Base-by-base conservation (phyloP, 371 early-diverging fungal species). In the Dichotomocladium elegans region DNA sequence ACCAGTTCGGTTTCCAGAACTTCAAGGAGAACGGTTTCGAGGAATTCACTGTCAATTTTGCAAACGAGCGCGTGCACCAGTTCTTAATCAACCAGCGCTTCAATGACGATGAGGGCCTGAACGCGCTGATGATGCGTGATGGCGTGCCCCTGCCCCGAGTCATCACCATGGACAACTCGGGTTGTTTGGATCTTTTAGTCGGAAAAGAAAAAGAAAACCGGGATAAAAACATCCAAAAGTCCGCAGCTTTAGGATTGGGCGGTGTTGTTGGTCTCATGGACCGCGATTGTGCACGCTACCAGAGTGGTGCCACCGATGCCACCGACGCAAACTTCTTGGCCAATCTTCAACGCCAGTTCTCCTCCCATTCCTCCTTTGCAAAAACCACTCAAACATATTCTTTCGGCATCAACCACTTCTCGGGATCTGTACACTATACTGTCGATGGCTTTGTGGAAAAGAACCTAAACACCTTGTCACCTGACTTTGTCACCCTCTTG, bases 401-500 rank as follows among this genome's bases (percentile, higher is more conserved):
- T 28, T 91, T 93, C 62, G 84, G 84, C 30, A 80, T 93, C 57
- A 82, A 85, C 46, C 94, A 93, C 65, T 92, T 77, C 67, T 74
- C 80, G 33, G 82, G 85, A 14, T 77, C 79, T 8, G 90, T 86
- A 7, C 80, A 67, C 26, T 93, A 93, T 55, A 79, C 83, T 4
- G 74, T 82, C 21, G 82, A 77, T 42, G 72, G 75, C 15, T 90
- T 91, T 61, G 59, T 87, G 27, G 89, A 86, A 59, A 80, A 80
- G 58, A 89, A 92, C 55, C 64, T 78, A 44, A 91, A 91, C 52
- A 78, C 77, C 21, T 64, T 93, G 5, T 83, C 86, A 47, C 83
- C 88, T 3, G 94, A 94, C 65, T 91, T 92, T 72, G 87, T 92
- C 46, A 82, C 82, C n/a, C 59, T 93, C 42, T 79, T 94, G 70